A percentile compares a stretch with the other conserved stretches of the same genome.
These are phyloP conservation scores for Parastagonospora avenae DNA, from an alignment of 2,329 filamentous ascomycete species.

Conservation along the genomic window DNA sequence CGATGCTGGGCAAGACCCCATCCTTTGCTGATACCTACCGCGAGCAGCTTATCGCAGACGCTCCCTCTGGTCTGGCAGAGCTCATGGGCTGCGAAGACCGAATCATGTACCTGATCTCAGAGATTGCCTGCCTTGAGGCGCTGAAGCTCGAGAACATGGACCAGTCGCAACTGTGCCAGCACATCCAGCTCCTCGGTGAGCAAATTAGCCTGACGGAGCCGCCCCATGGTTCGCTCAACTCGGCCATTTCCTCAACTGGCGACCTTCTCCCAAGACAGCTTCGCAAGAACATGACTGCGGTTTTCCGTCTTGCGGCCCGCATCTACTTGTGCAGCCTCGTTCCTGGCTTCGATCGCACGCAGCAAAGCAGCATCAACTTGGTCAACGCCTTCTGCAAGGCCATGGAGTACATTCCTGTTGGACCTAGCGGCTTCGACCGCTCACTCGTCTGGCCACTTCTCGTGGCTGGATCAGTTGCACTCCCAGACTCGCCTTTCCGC, in stretches of 20 bases:
- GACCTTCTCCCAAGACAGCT: conserved; percentile 82
- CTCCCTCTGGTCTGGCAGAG: conserved; percentile 78
- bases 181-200: conserved; percentile 84
- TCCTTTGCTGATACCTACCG: conserved; percentile 94
- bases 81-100: conserved; percentile 97
- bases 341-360: conserved; percentile 79
- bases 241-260: conserved; percentile 65
- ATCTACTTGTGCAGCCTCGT: conserved; percentile 97
- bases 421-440: conserved; percentile 82
- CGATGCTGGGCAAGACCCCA: conserved; percentile 85
- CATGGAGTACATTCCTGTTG: conserved; percentile 81
- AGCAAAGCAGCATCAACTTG: conserved; percentile 75
- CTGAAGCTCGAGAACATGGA: conserved; percentile 80
- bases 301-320: conserved; percentile 89
- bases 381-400: conserved; percentile 77
- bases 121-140: conserved; percentile 93
- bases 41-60: conserved; percentile 77
- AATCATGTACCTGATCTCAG: conserved; percentile 97
- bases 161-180: conserved; percentile 82
- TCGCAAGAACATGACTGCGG: conserved; percentile 83
- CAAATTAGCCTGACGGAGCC: conserved; percentile 83
- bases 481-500: conserved; percentile 75
- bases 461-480: conserved; percentile 79
- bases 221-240: conserved; percentile 54
- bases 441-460: conserved; percentile 93